Percentiles rank a stretch among this genome's conserved stretches.
Evolutionary conservation across 1,284 basidiomycete species (phyloP).

Genomic region (Melampsora medusae): DNA sequence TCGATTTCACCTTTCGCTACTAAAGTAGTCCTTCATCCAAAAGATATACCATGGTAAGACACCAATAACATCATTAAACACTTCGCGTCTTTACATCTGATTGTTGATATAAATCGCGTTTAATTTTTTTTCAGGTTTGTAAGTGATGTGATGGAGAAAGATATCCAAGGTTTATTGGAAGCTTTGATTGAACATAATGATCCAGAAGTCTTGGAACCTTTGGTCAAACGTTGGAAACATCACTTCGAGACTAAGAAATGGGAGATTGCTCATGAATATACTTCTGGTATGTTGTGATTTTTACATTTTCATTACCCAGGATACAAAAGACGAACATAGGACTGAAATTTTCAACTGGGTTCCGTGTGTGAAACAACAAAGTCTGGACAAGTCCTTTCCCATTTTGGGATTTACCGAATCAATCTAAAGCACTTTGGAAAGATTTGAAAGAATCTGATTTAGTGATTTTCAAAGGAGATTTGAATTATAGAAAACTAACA

Average conservation of each 20-base stretch:
- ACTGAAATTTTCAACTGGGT: too few species aligned
- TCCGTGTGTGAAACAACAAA: too few species aligned
- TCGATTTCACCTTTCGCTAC: conserved; percentile 78
- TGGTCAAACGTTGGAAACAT: conserved; percentile 71
- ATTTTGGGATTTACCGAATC: conserved; percentile 73
- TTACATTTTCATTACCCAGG: too few species aligned
- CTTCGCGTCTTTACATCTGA: background rate
- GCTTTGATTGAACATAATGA: conserved; percentile 59
- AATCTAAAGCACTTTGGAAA: conserved; percentile 64
- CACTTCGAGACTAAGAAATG: conserved; percentile 57
- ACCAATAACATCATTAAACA: conserved; percentile 56
- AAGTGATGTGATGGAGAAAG: conserved; percentile 51
- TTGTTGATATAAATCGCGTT: conserved; percentile 63
- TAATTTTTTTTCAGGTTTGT: conserved; percentile 63
- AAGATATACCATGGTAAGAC: conserved; percentile 89
- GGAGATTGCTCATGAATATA: conserved; percentile 49
- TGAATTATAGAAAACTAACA: conserved; percentile 65
- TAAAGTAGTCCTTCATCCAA: conserved; percentile 83
- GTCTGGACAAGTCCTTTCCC: conserved; percentile 84
- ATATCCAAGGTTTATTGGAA: conserved; percentile 55
- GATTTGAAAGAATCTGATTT: conserved; percentile 68
- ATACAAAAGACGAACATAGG: too few species aligned
- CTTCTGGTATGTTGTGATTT: conserved; percentile 37
- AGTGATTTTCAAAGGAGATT: conserved; percentile 75
- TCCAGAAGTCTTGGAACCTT: conserved; percentile 58